These are phyloP conservation scores for Nothophytophthora sp. DNA, from an alignment of 352 stramenopile genomes.

Conservation along the genomic window DNA sequence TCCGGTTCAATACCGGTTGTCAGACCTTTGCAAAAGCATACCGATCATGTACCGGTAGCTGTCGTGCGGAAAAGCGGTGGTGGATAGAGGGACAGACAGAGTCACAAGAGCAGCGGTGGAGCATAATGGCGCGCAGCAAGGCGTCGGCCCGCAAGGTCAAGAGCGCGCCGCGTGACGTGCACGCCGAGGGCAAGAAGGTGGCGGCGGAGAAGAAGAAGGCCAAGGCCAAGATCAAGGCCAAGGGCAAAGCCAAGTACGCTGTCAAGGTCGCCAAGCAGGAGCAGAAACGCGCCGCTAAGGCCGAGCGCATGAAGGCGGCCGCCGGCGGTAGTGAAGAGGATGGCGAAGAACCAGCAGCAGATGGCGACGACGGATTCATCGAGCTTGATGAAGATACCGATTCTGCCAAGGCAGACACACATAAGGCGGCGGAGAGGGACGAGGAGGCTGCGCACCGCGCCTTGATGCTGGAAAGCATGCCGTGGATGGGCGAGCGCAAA, in stretches of 20 bases:
- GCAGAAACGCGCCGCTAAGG: conserved; percentile 34
- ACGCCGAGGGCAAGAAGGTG: conserved; percentile 28
- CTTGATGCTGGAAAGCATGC: conserved; percentile 48
- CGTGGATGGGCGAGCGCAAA: conserved; percentile 68
- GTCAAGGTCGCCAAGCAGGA: conserved; percentile 56
- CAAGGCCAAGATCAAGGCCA: conserved; percentile 65
- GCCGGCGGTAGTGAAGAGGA: conserved; percentile 13
- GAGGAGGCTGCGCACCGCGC: conserved; percentile 15
- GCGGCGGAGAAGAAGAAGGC: conserved; percentile 42
- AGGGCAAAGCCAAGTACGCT: conserved; percentile 51
- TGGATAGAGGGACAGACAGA: not conserved
- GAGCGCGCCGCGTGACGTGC: conserved; percentile 30
- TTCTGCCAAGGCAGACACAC: conserved; percentile 9
- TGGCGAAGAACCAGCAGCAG: conserved; percentile 4
- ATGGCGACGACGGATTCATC: conserved; percentile 59
- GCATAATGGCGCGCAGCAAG: conserved; percentile 62
- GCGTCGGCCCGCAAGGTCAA: conserved; percentile 28
- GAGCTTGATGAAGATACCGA: conserved; percentile 26
- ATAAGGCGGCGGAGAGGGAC: conserved; percentile 6
- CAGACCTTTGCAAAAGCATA: too few relatives aligned
- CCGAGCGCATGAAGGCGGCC: not conserved
- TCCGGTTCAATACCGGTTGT: too few relatives aligned
- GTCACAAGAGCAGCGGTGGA: conserved; percentile 4
- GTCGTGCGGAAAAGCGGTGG: conserved; percentile 16
- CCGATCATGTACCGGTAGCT: too few relatives aligned